Conservation (phyloP, 192 early-diverging fungal genomes). For the Backusella psychrophila region DNA sequence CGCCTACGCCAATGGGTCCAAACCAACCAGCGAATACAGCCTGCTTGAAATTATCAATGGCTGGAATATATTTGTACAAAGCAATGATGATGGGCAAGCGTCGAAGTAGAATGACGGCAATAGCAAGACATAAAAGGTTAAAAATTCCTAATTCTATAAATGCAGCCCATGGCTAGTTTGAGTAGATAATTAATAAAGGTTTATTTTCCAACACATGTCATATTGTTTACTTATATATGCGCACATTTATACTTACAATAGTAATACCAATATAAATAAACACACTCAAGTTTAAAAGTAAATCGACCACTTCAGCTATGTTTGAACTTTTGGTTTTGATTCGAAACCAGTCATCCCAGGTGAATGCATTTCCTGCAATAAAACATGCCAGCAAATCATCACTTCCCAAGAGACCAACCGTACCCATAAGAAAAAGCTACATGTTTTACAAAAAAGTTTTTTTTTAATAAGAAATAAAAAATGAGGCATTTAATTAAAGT, state of each 20-base stretch:
- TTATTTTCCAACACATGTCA: background rate
- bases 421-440: conserved; percentile 58
- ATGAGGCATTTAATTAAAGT: background rate
- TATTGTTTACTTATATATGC: background rate
- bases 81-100: conserved; percentile 67
- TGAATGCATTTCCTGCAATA: conserved; percentile 74
- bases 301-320: conserved; percentile 59
- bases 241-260: conserved; percentile 31
- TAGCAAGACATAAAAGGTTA: conserved; percentile 57
- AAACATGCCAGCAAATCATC: conserved; percentile 80
- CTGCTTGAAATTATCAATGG: conserved; percentile 61
- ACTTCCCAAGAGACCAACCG: conserved; percentile 67
- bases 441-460: background rate
- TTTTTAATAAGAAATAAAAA: background rate
- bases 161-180: conserved; percentile 55
- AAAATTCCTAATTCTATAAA: conserved; percentile 63
- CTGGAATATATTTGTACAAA: conserved; percentile 62
- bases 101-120: conserved; percentile 65
- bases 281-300: conserved; percentile 75
- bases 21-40: conserved; percentile 88
- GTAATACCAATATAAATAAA: conserved; percentile 84
- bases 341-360: conserved; percentile 92
- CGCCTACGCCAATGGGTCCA: conserved; percentile 76
- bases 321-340: conserved; percentile 72
- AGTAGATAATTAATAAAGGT: background rate